A percentile compares a stretch with the other conserved stretches of the same genome.
These are phyloP conservation scores for Neurospora hispaniola DNA, from an alignment of 495 filamentous ascomycete genomes.

Conservation along the genomic window DNA sequence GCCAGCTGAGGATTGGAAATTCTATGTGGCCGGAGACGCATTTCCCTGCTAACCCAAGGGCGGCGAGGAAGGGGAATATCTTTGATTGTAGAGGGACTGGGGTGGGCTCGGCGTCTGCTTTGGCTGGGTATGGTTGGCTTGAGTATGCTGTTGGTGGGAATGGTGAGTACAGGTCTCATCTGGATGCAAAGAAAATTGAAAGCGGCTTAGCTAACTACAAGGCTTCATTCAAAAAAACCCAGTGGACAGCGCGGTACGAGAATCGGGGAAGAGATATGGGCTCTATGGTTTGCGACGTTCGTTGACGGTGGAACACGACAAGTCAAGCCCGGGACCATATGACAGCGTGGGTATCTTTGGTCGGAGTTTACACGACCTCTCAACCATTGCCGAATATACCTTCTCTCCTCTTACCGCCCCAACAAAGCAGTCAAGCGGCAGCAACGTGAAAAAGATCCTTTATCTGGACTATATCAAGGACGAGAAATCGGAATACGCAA, in stretches of 20 bases:
- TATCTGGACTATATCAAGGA: neutral
- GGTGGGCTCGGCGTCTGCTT: neutral
- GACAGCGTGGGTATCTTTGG: neutral
- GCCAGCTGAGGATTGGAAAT: constrained; percentile 28
- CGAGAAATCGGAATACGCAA: neutral
- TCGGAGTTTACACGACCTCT: neutral
- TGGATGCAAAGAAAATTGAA: too few relatives aligned
- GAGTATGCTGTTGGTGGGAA: neutral
- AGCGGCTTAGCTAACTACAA: neutral
- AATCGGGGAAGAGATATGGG: neutral
- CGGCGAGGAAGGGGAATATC: constrained; percentile 33
- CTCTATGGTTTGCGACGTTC: neutral
- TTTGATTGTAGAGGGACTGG: neutral
- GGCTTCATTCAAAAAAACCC: neutral
- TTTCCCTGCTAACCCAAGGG: constrained; percentile 37
- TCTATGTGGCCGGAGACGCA: constrained; percentile 17
- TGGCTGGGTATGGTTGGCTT: neutral
- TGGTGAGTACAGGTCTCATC: neutral
- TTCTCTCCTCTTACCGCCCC: neutral
- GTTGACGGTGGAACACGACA: neutral
- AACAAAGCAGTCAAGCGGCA: neutral
- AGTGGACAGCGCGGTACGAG: neutral
- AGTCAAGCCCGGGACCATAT: neutral
- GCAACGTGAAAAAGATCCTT: neutral
- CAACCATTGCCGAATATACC: neutral